Conservation (phyloP, 2,329 filamentous ascomycete genomes). For the Penicillium hesseltinei region DNA sequence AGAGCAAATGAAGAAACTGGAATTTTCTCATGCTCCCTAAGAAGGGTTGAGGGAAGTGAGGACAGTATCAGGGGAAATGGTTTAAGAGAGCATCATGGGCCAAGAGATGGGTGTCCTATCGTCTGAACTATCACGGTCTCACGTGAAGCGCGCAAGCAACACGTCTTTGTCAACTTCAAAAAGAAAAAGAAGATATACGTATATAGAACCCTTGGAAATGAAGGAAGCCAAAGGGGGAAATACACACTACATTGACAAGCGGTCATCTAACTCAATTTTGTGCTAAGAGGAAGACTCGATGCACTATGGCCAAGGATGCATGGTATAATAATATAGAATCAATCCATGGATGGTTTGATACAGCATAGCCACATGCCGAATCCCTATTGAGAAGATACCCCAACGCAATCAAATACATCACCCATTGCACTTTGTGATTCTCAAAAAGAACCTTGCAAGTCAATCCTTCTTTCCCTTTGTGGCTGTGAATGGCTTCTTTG, state of each 20-base stretch:
- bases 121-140: background rate
- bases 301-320: background rate
- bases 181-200: background rate
- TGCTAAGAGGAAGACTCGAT: background rate
- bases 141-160: background rate
- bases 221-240: background rate
- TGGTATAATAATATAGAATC: background rate
- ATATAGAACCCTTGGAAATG: background rate
- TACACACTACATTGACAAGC: too few relatives aligned
- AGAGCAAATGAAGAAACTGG: background rate
- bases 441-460: background rate
- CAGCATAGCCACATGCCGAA: background rate
- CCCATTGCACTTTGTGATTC: background rate
- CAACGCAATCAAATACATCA: background rate
- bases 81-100: background rate
- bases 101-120: too few relatives aligned
- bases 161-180: too few relatives aligned
- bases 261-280: background rate
- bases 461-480: conserved; percentile 4
- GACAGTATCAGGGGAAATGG: too few relatives aligned
- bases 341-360: background rate
- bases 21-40: background rate
- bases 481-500: background rate
- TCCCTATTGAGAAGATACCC: background rate
- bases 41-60: background rate